These are phyloP conservation scores for Byssothecium circinans DNA, from an alignment of 2,329 filamentous ascomycete genomes.

Conservation along the genomic window DNA sequence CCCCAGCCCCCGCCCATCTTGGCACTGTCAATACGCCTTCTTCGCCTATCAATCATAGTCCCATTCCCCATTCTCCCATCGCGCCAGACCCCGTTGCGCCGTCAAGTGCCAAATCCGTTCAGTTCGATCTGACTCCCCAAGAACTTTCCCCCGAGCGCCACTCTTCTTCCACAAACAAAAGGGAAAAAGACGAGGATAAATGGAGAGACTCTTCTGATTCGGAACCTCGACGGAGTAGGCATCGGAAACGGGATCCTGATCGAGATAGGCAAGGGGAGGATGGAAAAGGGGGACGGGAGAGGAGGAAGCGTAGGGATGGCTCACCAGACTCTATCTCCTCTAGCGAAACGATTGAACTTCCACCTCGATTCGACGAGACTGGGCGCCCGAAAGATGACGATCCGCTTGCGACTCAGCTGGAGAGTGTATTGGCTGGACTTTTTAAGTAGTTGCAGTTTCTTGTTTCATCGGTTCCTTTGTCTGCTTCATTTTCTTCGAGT, in stretches of 20 bases:
- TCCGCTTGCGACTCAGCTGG: constrained; percentile 37
- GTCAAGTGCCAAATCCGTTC: constrained; percentile 36
- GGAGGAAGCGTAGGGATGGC: constrained; percentile 18
- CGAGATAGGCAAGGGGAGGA: constrained; percentile 27
- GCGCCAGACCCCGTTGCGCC: constrained; percentile 17
- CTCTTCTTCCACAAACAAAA: constrained; percentile 13
- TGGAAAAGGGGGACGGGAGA: constrained; percentile 21
- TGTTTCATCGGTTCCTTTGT: constrained; percentile 2
- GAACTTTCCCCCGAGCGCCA: constrained; percentile 19
- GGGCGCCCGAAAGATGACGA: constrained; percentile 35
- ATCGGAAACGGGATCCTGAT: neutral
- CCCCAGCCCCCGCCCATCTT: neutral
- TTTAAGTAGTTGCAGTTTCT: constrained; percentile 27
- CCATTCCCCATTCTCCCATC: constrained; percentile 18
- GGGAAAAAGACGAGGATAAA: constrained; percentile 8
- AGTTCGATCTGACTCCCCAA: constrained; percentile 42
- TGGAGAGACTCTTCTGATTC: constrained; percentile 3
- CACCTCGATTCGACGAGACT: constrained; percentile 39
- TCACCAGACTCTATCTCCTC: constrained; percentile 30
- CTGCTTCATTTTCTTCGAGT: neutral
- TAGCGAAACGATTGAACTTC: constrained; percentile 41
- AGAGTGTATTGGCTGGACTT: constrained; percentile 35
- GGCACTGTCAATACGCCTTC: neutral
- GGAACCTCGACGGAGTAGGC: constrained; percentile 1
- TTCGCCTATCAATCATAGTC: constrained; percentile 21